These are phyloP conservation scores for Strobilomyces confusus DNA, from an alignment of 768 basidiomycete genomes.

Conservation along the genomic window DNA sequence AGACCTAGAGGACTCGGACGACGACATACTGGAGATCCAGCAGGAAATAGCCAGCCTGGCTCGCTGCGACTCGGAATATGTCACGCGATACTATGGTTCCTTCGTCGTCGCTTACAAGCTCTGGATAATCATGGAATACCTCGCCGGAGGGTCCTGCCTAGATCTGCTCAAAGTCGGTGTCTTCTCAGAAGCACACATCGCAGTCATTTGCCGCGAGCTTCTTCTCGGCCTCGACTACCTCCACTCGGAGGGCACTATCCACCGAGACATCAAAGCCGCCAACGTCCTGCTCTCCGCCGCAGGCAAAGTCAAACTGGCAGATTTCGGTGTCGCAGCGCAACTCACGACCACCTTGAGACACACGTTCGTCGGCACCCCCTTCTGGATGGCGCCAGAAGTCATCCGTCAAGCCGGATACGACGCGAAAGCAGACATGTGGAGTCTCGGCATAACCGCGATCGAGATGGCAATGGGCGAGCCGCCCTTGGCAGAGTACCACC, in stretches of 20 bases:
- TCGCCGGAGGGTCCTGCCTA: slow-evolving; percentile 97
- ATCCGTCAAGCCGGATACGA: slow-evolving; percentile 97
- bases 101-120: slow-evolving; percentile 96
- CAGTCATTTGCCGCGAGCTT: slow-evolving; percentile 90
- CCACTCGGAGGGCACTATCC: slow-evolving; percentile 94
- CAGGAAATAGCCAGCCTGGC: slow-evolving; percentile 97
- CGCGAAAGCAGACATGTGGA: slow-evolving; percentile 96
- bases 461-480: slow-evolving; percentile 99
- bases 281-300: slow-evolving; percentile 88
- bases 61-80: slow-evolving; percentile 93
- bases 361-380: slow-evolving; percentile 96
- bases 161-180: slow-evolving; percentile 90
- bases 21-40: slow-evolving; percentile 98
- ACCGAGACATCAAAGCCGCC: slow-evolving; percentile 98
- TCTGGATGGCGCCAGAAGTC: slow-evolving; percentile 99
- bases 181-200: slow-evolving; percentile 92
- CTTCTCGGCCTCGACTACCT: slow-evolving; percentile 92
- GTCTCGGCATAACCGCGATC: slow-evolving; percentile 94
- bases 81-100: slow-evolving; percentile 94
- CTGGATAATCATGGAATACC: slow-evolving; percentile 99
- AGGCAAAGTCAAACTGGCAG: slow-evolving; percentile 95
- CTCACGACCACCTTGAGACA: slow-evolving; percentile 91
- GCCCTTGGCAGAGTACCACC: slow-evolving; percentile 94
- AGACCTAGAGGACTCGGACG: slow-evolving; percentile 98
- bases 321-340: slow-evolving; percentile 98